These are phyloP conservation scores for Salix caprea DNA, from an alignment of 345 rosid genomes.

Conservation along the genomic window DNA sequence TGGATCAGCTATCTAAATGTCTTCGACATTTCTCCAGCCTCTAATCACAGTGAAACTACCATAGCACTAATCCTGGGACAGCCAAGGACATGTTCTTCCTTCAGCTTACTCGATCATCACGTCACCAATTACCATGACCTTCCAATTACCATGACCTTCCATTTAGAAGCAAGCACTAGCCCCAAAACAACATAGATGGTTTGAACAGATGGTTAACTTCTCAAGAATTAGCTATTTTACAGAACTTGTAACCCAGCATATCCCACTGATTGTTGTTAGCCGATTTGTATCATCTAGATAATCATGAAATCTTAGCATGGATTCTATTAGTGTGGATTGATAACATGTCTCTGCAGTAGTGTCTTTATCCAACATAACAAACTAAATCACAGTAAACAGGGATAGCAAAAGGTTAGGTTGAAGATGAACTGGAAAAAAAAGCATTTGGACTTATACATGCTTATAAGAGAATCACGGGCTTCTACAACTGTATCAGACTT, in stretches of 20 bases:
- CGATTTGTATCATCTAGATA: not conserved
- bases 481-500: not conserved
- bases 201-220: not conserved
- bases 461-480: not conserved
- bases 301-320: not conserved
- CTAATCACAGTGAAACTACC: not conserved
- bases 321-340: not conserved
- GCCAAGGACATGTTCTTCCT: not conserved
- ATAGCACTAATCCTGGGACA: not conserved
- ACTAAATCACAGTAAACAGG: not conserved
- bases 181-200: not conserved
- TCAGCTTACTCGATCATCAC: not conserved
- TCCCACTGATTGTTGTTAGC: not conserved
- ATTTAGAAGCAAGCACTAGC: not conserved
- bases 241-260: not conserved
- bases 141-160: not conserved
- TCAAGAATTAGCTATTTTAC: too few species aligned
- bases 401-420: not conserved
- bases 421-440: not conserved
- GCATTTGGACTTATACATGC: not conserved
- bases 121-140: not conserved
- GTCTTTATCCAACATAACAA: not conserved
- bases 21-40: not conserved
- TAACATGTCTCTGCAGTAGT: not conserved
- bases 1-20: not conserved